Percentiles rank a stretch among this genome's conserved stretches.
phyloP scores from a whole-genome alignment of 768 basidiomycete genomes.

The button mushroom (Agaricus bisporus) region DNA sequence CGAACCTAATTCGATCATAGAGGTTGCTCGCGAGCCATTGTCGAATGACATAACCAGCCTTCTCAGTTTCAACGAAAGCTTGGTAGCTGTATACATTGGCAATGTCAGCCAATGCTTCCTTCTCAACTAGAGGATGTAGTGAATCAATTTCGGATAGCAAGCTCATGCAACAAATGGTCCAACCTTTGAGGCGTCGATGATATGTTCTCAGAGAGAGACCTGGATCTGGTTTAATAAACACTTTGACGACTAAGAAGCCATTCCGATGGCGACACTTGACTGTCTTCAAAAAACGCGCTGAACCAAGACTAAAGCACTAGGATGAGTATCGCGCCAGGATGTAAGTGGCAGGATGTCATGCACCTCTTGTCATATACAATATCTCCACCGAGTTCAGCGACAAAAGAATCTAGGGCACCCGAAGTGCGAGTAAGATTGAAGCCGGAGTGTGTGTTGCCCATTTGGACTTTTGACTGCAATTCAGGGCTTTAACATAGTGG shows the following conservation, averaged over 20 bases:
- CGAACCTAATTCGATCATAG: slow-evolving; percentile 95
- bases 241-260: slow-evolving; percentile 85
- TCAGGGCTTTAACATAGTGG: slow-evolving; percentile 6
- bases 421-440: slow-evolving; percentile 65
- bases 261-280: slow-evolving; percentile 83
- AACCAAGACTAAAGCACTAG: slow-evolving; percentile 45
- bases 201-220: slow-evolving; percentile 71
- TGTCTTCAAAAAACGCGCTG: slow-evolving; percentile 70
- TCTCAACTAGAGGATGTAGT: slow-evolving; percentile 52
- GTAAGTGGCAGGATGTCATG: slow-evolving; percentile 13
- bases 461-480: slow-evolving; percentile 19
- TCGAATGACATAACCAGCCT: slow-evolving; percentile 89
- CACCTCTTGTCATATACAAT: slow-evolving; percentile 91
- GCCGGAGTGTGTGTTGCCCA: slow-evolving; percentile 78
- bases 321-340: background rate
- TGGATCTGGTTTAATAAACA: slow-evolving; percentile 94
- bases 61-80: slow-evolving; percentile 88
- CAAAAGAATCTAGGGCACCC: slow-evolving; percentile 85
- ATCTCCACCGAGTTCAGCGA: slow-evolving; percentile 82
- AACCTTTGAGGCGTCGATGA: slow-evolving; percentile 74
- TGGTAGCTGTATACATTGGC: slow-evolving; percentile 89
- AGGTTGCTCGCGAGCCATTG: slow-evolving; percentile 94
- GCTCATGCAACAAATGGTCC: slow-evolving; percentile 11
- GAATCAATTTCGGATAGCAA: background rate
- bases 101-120: slow-evolving; percentile 78